A percentile compares a stretch with the other conserved stretches of the same genome.
phyloP scores from a whole-genome alignment of 306 rosid species.

The Echinosophora koreensis region DNA sequence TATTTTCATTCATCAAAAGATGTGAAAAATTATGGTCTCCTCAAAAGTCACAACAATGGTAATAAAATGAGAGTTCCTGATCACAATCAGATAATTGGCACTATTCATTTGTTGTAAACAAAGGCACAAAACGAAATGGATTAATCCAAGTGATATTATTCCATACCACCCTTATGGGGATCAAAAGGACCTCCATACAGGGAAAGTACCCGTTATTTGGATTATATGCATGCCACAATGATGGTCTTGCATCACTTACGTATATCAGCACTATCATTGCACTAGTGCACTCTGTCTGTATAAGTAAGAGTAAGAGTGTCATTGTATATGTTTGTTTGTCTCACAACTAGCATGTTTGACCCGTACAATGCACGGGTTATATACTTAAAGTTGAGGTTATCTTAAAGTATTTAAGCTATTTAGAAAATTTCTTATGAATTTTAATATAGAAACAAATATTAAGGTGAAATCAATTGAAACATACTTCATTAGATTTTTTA shows the following conservation, averaged over 20 bases:
- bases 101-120: neutral
- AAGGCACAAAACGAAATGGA: neutral
- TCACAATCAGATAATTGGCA: neutral
- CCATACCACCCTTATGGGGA: conserved; percentile 41
- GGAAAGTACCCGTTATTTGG: conserved; percentile 21
- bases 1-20: neutral
- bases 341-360: no score
- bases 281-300: conserved; percentile 27
- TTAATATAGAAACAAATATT: no score
- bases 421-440: no score
- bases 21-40: neutral
- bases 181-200: conserved; percentile 46
- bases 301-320: neutral
- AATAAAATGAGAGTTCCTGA: neutral
- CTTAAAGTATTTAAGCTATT: no score
- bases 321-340: conserved; percentile 38
- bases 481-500: no score
- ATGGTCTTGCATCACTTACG: conserved; percentile 30
- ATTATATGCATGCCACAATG: conserved; percentile 12
- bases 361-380: no score
- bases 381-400: no score
- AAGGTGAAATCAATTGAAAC: no score
- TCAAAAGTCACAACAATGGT: neutral
- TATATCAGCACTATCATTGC: conserved; percentile 34
- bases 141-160: conserved; percentile 2